phyloP scores from a whole-genome alignment of 768 basidiomycete species.

The Pisolithus orientalis region DNA sequence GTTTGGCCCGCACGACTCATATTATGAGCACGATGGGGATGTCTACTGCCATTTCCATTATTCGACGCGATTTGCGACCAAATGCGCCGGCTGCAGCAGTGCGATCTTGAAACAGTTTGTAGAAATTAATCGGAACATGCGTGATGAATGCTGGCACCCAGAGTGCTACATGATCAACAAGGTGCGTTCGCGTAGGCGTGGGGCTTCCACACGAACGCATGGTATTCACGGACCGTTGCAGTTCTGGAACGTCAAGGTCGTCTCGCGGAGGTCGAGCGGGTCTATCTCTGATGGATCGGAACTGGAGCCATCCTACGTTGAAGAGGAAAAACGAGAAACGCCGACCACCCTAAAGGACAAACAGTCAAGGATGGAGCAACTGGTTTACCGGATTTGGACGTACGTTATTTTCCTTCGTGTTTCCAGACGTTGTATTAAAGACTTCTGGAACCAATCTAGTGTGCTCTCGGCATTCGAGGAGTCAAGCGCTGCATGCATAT shows the following conservation, averaged over 20 bases:
- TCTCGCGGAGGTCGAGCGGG: slow-evolving; percentile 65
- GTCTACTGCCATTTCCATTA: slow-evolving; percentile 99
- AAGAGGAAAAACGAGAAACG: slow-evolving; percentile 79
- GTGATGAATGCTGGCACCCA: slow-evolving; percentile 99
- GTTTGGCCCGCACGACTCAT: slow-evolving; percentile 97
- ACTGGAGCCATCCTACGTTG: slow-evolving; percentile 50
- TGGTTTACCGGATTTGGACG: slow-evolving; percentile 99
- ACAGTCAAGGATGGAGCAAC: slow-evolving; percentile 91
- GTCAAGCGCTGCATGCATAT: slow-evolving; percentile 98
- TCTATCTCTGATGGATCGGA: slow-evolving; percentile 47
- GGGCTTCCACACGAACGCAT: not conserved
- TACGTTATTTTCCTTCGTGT: slow-evolving; percentile 33
- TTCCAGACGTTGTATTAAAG: slow-evolving; percentile 5
- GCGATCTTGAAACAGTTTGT: slow-evolving; percentile 99
- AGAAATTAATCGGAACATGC: slow-evolving; percentile 97
- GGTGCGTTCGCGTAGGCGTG: slow-evolving; percentile 38
- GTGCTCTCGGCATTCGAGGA: slow-evolving; percentile 98
- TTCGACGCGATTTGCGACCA: slow-evolving; percentile 96
- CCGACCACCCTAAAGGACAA: slow-evolving; percentile 78
- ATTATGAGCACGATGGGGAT: slow-evolving; percentile 97
- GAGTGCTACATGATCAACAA: slow-evolving; percentile 99
- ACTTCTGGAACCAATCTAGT: slow-evolving; percentile 29
- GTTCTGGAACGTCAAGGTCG: slow-evolving; percentile 99
- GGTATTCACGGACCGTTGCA: slow-evolving; percentile 27
- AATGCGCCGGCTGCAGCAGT: slow-evolving; percentile 95